phyloP scores from a whole-genome alignment of 2,329 filamentous ascomycete species.

The Fusarium sororula region DNA sequence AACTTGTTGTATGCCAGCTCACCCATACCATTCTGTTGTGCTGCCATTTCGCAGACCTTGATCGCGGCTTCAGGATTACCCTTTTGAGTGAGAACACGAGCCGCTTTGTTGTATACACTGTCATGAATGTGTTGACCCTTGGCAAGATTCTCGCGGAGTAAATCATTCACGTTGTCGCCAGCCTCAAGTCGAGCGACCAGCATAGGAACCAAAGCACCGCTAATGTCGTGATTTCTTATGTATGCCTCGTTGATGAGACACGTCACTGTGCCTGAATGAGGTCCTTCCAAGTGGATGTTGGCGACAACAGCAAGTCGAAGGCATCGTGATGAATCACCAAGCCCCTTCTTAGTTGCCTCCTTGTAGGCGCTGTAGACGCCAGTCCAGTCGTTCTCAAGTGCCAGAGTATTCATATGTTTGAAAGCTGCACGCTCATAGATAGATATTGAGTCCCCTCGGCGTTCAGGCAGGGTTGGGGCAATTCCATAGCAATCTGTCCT shows the following conservation, averaged over 20 bases:
- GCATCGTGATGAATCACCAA: conserved; percentile 52
- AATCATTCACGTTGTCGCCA: conserved; percentile 40
- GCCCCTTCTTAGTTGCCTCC: conserved; percentile 32
- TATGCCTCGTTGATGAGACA: conserved; percentile 53
- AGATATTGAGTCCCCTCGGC: conserved; percentile 29
- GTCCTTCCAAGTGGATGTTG: conserved; percentile 47
- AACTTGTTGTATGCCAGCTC: conserved; percentile 49
- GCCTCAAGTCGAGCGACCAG: conserved; percentile 50
- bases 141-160: conserved; percentile 43
- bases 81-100: conserved; percentile 42
- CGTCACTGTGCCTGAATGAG: conserved; percentile 46
- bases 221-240: conserved; percentile 53
- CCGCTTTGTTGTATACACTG: conserved; percentile 49
- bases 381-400: conserved; percentile 46
- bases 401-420: conserved; percentile 52
- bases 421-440: conserved; percentile 38
- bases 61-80: conserved; percentile 46
- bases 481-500: conserved; percentile 2
- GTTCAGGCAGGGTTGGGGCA: conserved; percentile 25
- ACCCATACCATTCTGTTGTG: conserved; percentile 49
- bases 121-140: conserved; percentile 47
- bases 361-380: conserved; percentile 52
- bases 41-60: conserved; percentile 49
- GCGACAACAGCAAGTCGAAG: conserved; percentile 60
- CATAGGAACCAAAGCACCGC: conserved; percentile 51